Conservation (phyloP, 371 early-diverging fungal species). For the Mucor plumbeus region DNA sequence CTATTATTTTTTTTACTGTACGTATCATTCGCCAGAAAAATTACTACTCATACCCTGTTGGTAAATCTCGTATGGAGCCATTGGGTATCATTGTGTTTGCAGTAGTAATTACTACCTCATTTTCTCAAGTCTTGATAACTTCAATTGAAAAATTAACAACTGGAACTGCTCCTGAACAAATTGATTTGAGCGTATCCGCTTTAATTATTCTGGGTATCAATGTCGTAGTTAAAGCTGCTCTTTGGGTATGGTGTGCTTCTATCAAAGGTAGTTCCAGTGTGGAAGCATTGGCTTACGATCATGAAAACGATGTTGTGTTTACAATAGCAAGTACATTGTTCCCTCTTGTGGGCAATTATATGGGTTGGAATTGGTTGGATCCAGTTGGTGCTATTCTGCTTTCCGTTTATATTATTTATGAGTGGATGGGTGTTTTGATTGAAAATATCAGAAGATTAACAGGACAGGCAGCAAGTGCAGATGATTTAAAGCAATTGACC, state of each 20-base stretch:
- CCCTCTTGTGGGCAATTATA: constrained; percentile 52
- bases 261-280: constrained; percentile 66
- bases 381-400: constrained; percentile 62
- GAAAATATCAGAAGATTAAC: constrained; percentile 64
- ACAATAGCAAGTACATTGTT: constrained; percentile 60
- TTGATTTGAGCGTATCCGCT: constrained; percentile 52
- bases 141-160: constrained; percentile 49
- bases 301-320: constrained; percentile 69
- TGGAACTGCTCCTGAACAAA: constrained; percentile 33
- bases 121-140: constrained; percentile 61
- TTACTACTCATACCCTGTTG: constrained; percentile 53
- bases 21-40: constrained; percentile 51
- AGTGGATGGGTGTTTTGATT: constrained; percentile 62
- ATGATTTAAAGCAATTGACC: constrained; percentile 63
- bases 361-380: constrained; percentile 54
- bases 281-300: constrained; percentile 65
- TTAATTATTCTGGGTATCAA: constrained; percentile 47
- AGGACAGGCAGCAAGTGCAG: constrained; percentile 60
- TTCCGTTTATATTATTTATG: constrained; percentile 63
- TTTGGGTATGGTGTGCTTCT: constrained; percentile 65
- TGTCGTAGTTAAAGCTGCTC: constrained; percentile 51
- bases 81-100: constrained; percentile 70
- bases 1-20: constrained; percentile 55
- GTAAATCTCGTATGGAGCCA: constrained; percentile 66
- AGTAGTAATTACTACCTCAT: constrained; percentile 63